Evolutionary conservation across 2,329 filamentous ascomycete genomes (phyloP), one percentile per base, ranked within the genome.

Genomic region (Phialocephala subalpina): DNA sequence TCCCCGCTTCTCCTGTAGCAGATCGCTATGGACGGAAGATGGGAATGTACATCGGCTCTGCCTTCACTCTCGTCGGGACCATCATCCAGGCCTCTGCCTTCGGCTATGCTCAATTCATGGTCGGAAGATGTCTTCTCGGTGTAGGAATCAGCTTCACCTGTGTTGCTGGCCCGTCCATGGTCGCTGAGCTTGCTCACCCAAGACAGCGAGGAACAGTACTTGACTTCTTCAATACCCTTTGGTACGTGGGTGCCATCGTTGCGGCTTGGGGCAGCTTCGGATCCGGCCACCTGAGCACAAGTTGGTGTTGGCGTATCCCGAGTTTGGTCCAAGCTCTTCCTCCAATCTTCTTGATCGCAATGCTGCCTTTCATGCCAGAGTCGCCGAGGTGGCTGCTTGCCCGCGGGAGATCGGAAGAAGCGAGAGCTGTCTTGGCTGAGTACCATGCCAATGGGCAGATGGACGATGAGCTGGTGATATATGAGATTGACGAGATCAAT

Each of bases 261-360:
- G 70, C 69, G 1, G 68, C 70, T 12, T 72, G 69, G 70, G 64
- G 61, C 7, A 67, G 66, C 20, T 72, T 70, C 40, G 70, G 70
- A 33, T 66, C 68, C 8, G 63, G 49, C 8, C 63, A 65, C 12
- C 62, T 72, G 53, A 40, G 33, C 4, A 61, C 52, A 18, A 69
- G 40, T n/a, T 75, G 70, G 73, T 67, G 79, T 6, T 84, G 82
- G 82, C 74, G 80, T 40, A 77, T 84, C 42, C 82, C 82, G 1
- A 60, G 52, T 5, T 29, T 67, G 20, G 58, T 69, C 22, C 69
- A 70, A 64, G 67, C 58, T 5, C 18, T 69, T 20, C 63, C 67
- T 2, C 61, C 58, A 20, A 52, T 64, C 29, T 58, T 68, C 16
- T 55, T 64, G 35, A 59, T 67, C 1, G 29, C 57, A 16, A 65